Percentiles rank a stretch among this genome's conserved stretches.
These are phyloP conservation scores for Sordaria brevicollis DNA, from an alignment of 495 filamentous ascomycete species.

Conservation along the genomic window DNA sequence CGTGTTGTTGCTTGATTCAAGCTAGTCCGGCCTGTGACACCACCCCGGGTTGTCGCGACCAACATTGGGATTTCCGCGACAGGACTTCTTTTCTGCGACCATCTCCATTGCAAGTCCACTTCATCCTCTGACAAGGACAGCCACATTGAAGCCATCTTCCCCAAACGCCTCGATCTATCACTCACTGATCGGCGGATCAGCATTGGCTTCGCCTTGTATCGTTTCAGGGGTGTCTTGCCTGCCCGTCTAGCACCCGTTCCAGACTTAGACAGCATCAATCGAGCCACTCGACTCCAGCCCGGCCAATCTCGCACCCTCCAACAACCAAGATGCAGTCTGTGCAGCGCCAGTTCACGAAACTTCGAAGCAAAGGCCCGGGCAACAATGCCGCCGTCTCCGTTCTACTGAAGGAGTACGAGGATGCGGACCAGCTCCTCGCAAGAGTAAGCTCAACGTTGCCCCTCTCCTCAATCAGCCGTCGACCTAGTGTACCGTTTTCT, in stretches of 20 bases:
- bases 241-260: background rate
- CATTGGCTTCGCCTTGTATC: background rate
- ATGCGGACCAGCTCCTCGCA: conserved; percentile 67
- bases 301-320: background rate
- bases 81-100: background rate
- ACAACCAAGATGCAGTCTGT: conserved; percentile 61
- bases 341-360: conserved; percentile 63
- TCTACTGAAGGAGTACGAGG: conserved; percentile 72
- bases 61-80: background rate
- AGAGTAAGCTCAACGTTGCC: conserved; percentile 39
- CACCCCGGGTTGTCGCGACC: background rate
- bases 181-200: background rate
- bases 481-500: background rate
- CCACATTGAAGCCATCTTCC: background rate
- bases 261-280: background rate
- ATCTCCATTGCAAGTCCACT: background rate
- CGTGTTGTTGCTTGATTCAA: background rate
- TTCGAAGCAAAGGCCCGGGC: conserved; percentile 56
- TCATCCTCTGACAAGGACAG: background rate
- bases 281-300: background rate
- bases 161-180: background rate
- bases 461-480: background rate
- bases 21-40: background rate
- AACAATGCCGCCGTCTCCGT: conserved; percentile 71
- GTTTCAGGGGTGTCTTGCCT: background rate